Evolutionary conservation across 176 grass and related monocot genomes (phyloP), one percentile per base, ranked within the genome.

Genomic region (Oryza punctata): DNA sequence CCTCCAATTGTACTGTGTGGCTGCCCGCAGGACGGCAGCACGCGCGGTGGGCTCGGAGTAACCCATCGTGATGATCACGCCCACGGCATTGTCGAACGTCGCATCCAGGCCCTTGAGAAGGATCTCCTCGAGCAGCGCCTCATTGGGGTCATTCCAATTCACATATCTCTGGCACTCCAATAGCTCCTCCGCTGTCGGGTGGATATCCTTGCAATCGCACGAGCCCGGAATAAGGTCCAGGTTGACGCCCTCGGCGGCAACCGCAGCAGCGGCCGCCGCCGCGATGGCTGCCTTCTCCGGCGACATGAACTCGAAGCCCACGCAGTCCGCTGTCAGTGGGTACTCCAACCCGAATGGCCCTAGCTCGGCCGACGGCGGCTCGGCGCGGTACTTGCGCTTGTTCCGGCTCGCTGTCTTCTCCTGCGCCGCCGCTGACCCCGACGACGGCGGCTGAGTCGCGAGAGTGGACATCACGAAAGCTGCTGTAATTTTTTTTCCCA

Each of bases 331-430:
- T 33, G 89, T 47, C 19, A 77, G 63, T 14, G 90, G 83, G 37
- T 94, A 90, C 74, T 92, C 91, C 65, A 82, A 72, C 6, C 73
- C 82, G 4, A 88, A 82, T 15, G 85, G 49, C 24, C 60, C 85
- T 16, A 87, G 69, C 75, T 99, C 91, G 6, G 91, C 50, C 18
- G 87, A 79, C 12, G 84, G 91, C 40, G 90, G 89, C 67, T 99
- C 97, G 6, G 91, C 92, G 0, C 91, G 91, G 59, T 87, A 99
- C 72, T 99, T 99, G 45, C 97, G 85, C 89, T 99, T 99, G 85
- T 99, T 99, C 84, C 93, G 81, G 78, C 87, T 96, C 67, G 75
- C 61, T 8, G 90, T 87, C 74, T 84, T 93, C 81, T 95, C 96
- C 63, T 94, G 92, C 45, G 64, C 13, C 10, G 69, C 40, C 29